Evolutionary conservation across 2,329 filamentous ascomycete genomes (phyloP).

Genomic region (Penicillium sp.): DNA sequence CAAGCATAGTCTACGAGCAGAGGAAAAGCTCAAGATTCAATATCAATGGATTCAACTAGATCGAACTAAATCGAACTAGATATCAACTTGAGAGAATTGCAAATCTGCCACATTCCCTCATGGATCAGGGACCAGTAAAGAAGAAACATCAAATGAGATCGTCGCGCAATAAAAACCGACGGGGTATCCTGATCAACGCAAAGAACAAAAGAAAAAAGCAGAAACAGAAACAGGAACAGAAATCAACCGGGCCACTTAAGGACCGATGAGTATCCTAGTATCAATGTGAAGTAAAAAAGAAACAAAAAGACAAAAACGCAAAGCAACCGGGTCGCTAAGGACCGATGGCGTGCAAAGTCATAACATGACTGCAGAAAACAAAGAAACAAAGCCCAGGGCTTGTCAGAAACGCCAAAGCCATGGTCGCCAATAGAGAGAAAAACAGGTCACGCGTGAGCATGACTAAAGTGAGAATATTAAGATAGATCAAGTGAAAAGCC

Average conservation of each 20-base stretch:
- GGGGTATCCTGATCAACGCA: slow-evolving; percentile 37
- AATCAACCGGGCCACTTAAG: slow-evolving; percentile 5
- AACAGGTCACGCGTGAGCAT: not conserved
- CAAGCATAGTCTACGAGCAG: not conserved
- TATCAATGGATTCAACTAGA: slow-evolving; percentile 5
- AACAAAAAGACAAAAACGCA: not conserved
- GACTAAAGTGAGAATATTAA: not conserved
- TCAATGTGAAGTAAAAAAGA: not conserved
- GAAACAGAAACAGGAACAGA: not conserved
- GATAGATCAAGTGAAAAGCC: slow-evolving; percentile 5
- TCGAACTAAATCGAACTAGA: slow-evolving; percentile 4
- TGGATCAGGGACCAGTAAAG: slow-evolving; percentile 16
- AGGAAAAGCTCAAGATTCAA: not conserved
- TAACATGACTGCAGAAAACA: not conserved
- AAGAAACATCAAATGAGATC: slow-evolving; percentile 22
- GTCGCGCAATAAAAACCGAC: slow-evolving; percentile 31
- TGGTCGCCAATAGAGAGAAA: slow-evolving; percentile 17
- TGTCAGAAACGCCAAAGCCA: slow-evolving; percentile 16
- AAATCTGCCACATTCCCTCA: not conserved
- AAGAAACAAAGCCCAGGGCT: slow-evolving; percentile 1
- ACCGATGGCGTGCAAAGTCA: not conserved
- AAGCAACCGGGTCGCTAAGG: not conserved
- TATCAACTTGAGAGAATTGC: not conserved
- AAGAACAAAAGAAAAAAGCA: slow-evolving; percentile 13
- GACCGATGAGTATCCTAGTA: not conserved